A percentile compares a stretch with the other conserved stretches of the same genome.
Evolutionary conservation across 177 flowering plant genomes (phyloP).

Genomic region (Vitis hybrid): DNA sequence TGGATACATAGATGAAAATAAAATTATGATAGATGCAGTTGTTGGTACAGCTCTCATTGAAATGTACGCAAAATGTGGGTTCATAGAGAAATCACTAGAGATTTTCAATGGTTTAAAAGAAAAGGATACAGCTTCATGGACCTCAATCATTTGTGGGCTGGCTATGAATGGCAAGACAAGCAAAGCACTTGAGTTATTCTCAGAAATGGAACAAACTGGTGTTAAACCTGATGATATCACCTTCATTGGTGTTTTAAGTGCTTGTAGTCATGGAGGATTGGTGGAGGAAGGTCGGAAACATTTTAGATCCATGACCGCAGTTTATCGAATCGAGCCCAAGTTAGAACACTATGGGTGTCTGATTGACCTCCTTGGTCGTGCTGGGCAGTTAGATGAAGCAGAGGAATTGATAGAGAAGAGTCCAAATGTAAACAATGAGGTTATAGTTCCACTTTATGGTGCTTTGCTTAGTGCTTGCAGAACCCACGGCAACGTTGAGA

Average conservation of each 20-base stretch:
- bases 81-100: constrained; percentile 59
- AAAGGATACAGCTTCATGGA: constrained; percentile 72
- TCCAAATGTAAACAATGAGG: constrained; percentile 29
- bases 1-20: constrained; percentile 46
- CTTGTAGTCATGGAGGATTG: constrained; percentile 80
- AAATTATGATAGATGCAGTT: constrained; percentile 46
- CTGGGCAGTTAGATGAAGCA: constrained; percentile 64
- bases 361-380: constrained; percentile 75
- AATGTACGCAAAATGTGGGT: constrained; percentile 89
- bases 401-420: constrained; percentile 45
- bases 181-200: constrained; percentile 59
- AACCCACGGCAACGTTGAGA: constrained; percentile 58
- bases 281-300: constrained; percentile 60
- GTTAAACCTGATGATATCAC: constrained; percentile 70
- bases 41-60: constrained; percentile 79
- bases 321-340: constrained; percentile 57
- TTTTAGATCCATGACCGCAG: constrained; percentile 53
- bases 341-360: constrained; percentile 74
- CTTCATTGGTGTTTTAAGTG: constrained; percentile 72
- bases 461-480: constrained; percentile 82
- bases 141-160: constrained; percentile 72
- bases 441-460: constrained; percentile 56
- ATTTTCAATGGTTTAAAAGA: constrained; percentile 44
- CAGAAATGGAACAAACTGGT: constrained; percentile 48
- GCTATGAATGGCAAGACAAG: constrained; percentile 65